Conservation (phyloP, 768 basidiomycete species). For the Collybia sp. region DNA sequence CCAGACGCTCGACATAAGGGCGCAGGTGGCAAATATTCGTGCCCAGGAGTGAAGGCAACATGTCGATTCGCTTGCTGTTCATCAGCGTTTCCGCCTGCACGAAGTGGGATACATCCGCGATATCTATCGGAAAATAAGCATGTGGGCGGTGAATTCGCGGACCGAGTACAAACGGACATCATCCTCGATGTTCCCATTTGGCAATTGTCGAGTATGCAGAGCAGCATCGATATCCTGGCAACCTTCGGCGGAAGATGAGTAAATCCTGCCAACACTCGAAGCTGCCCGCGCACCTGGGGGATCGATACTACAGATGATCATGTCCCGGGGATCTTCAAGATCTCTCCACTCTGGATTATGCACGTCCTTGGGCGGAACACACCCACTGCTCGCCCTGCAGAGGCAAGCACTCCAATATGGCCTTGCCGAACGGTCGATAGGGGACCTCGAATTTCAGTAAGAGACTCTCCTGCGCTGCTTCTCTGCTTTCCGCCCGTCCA, state of each 20-base stretch:
- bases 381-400: constrained; percentile 88
- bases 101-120: constrained; percentile 97
- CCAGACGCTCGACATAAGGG: constrained; percentile 89
- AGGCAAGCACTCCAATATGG: constrained; percentile 89
- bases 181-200: constrained; percentile 94
- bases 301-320: constrained; percentile 95
- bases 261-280: neutral
- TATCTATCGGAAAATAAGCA: constrained; percentile 52
- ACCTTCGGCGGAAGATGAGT: constrained; percentile 33
- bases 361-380: constrained; percentile 72
- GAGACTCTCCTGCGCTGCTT: constrained; percentile 93
- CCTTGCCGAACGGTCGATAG: constrained; percentile 94
- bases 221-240: constrained; percentile 99
- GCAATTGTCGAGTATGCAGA: constrained; percentile 79
- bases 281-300: constrained; percentile 62
- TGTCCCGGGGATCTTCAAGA: constrained; percentile 79
- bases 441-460: constrained; percentile 94
- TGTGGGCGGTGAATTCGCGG: neutral
- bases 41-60: constrained; percentile 90
- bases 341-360: constrained; percentile 59
- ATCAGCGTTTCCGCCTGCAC: constrained; percentile 91
- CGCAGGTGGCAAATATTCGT: constrained; percentile 94
- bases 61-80: constrained; percentile 96
- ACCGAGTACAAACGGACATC: constrained; percentile 81
- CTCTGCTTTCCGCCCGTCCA: constrained; percentile 89